Evolutionary conservation across 2,329 filamentous ascomycete species (phyloP).

Genomic region (Aspergillus sp.): DNA sequence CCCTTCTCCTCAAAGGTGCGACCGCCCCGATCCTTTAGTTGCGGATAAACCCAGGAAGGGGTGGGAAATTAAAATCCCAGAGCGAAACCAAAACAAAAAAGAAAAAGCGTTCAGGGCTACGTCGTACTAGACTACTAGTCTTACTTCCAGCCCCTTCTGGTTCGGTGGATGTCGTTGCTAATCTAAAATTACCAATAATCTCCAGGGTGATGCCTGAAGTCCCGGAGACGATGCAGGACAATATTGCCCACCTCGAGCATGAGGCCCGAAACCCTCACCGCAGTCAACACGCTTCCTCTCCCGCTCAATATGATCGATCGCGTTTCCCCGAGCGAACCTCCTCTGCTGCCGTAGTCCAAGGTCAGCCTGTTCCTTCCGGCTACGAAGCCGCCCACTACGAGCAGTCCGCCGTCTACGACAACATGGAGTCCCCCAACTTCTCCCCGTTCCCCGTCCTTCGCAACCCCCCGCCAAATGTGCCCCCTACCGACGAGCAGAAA

Average conservation of each 20-base stretch:
- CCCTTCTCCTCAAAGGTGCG: conserved; percentile 68
- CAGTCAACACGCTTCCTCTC: conserved; percentile 26
- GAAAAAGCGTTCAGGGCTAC: background rate
- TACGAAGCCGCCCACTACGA: conserved; percentile 46
- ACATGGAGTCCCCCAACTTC: conserved; percentile 68
- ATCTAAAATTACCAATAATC: conserved; percentile 15
- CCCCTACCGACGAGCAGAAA: conserved; percentile 90
- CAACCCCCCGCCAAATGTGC: conserved; percentile 79
- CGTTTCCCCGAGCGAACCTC: conserved; percentile 39
- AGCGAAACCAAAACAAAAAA: conserved; percentile 2
- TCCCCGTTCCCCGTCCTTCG: conserved; percentile 87
- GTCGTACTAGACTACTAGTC: background rate
- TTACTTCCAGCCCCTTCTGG: background rate
- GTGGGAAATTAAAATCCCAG: background rate
- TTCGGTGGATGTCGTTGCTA: conserved; percentile 22
- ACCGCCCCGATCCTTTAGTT: conserved; percentile 4
- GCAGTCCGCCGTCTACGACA: conserved; percentile 51
- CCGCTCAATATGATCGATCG: conserved; percentile 31
- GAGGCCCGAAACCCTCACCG: conserved; percentile 60
- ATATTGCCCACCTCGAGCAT: conserved; percentile 85
- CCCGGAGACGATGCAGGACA: conserved; percentile 93
- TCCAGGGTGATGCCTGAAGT: conserved; percentile 89
- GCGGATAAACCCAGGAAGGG: conserved; percentile 1
- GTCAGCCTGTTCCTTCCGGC: conserved; percentile 26
- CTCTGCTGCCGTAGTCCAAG: conserved; percentile 30